Evolutionary conservation across 441 rosid genomes (phyloP), one percentile per base, ranked within the genome.

Genomic region (Populus hybrid): DNA sequence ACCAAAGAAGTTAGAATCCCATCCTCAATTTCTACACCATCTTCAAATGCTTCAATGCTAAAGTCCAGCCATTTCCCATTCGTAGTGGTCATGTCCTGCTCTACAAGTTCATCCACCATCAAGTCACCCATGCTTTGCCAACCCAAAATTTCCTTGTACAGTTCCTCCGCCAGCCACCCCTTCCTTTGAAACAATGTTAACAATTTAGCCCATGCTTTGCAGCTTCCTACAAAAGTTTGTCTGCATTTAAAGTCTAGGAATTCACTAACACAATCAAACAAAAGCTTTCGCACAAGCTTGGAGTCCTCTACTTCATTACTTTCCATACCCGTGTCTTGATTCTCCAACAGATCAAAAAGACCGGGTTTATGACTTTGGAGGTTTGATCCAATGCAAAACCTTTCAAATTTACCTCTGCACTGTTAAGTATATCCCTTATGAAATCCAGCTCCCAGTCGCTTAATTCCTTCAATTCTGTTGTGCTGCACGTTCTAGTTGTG

Each of bases 71-170:
- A 96, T 69, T 73, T 94, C 64, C 97, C 98, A 72, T 78, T 30
- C 75, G 14, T 34, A 32, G 82, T 81, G 85, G 87, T 90, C 99
- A 94, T 96, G 81, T 96, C 94, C 75, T 66, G 86, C 59, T 92
- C 91, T 63, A 90, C 91, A 46, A 95, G 92, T 76, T 92, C 97
- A 84, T 94, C 98, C 83, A 89, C 90, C 90, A 86, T 87, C 85
- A 85, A 34, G 67, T 85, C 93, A 70, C 91, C 89, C 84, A 83
- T 87, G 80, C 85, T 80, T 80, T 83, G 87, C 92, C 90, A 83
- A 23, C 87, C 77, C 0, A 53, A 69, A 7, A 89, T 83, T 79
- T 86, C 94, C 82, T 76, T 85, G 65, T 83, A 83, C 82, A 94
- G 72, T 79, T 92, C 91, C 70, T 84, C 91, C 0, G 90, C 95